Base-by-base conservation (phyloP, 345 rosid species). In the Salix purpurea region DNA sequence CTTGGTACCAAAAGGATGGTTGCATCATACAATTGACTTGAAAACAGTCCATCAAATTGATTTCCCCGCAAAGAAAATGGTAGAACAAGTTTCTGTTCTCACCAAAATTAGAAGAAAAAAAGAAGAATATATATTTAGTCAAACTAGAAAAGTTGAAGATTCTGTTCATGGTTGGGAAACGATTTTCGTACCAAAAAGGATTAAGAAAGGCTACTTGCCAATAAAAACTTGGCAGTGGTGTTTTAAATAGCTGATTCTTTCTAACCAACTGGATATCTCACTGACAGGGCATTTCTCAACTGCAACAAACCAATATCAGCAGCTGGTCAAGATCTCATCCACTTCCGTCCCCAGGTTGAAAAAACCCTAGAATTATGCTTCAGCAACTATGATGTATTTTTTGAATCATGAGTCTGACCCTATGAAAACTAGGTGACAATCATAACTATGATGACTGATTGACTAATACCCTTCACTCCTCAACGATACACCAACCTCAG, bases 171-270 rank as follows among this genome's bases (percentile, higher is more conserved):
- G 36, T 23, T 19, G 44, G 69, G 79, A 52, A 40, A n/a, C 23
- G 18, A 69, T 42, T 15, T 60, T 16, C 69, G 8, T 42, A 65
- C 68, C 69, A 56, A 36, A 58, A 44, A 67, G 6, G 79, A 79
- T 67, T n/a, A 60, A 44, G 82, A 77, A 70, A 84, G 76, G 28
- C 69, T 46, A 82, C 81, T 76, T 77, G 56, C 21, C 44, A 34
- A 2, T 5, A 34, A 15, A 24, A 66, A 12, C 13, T 5, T 12
- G 13, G 7, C 15, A 26, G 9, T 64, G 2, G 19, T 26, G 6
- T 28, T 64, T 28, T 64, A 28, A 10, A 54, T 21, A 23, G 10
- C 10, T 7, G 7, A 21, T 36, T 36, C 37, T 36, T 36, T 36
- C 37, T 36, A 36, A 36, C 6, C 36, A 34, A 34, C 36, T 34